phyloP scores from a whole-genome alignment of 2,329 filamentous ascomycete genomes.

The Ceratocystis cubensis region DNA sequence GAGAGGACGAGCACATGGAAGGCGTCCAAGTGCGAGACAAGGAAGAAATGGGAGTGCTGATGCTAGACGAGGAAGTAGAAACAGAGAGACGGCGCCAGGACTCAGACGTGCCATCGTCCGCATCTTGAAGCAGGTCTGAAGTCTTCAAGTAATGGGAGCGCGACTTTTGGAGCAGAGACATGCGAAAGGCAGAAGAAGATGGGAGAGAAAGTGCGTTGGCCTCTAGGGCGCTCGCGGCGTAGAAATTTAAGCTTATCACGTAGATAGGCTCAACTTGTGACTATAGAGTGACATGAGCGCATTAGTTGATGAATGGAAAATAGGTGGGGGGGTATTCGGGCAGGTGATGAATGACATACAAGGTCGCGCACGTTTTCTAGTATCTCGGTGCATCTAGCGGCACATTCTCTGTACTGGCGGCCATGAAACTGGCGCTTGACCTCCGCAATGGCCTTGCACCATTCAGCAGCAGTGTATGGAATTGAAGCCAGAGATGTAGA shows the following conservation, averaged over 20 bases:
- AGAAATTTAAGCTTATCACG: constrained; percentile 48
- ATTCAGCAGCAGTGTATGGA: constrained; percentile 37
- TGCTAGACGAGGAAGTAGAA: constrained; percentile 29
- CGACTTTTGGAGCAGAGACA: constrained; percentile 39
- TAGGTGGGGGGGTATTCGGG: not conserved
- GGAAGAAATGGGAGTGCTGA: constrained; percentile 37
- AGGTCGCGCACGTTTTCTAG: constrained; percentile 36
- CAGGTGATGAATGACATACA: constrained; percentile 28
- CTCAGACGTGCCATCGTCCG: constrained; percentile 34
- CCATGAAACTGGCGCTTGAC: constrained; percentile 43
- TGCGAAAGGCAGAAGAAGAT: constrained; percentile 35
- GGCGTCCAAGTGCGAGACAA: constrained; percentile 33
- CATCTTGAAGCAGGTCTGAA: constrained; percentile 35
- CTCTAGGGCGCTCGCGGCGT: constrained; percentile 48
- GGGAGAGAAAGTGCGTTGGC: constrained; percentile 41
- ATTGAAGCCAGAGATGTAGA: constrained; percentile 26
- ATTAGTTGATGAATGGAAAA: not conserved
- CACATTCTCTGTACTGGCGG: constrained; percentile 41
- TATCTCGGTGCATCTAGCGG: constrained; percentile 40
- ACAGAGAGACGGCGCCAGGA: constrained; percentile 31
- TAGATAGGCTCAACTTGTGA: constrained; percentile 40
- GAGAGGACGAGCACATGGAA: constrained; percentile 38
- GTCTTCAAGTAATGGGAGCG: constrained; percentile 40
- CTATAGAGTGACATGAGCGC: constrained; percentile 23
- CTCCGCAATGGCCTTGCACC: constrained; percentile 39